A percentile compares a stretch with the other conserved stretches of the same genome.
These are phyloP conservation scores for Dissophora ornata DNA, from an alignment of 192 early-diverging fungal genomes.

Conservation along the genomic window DNA sequence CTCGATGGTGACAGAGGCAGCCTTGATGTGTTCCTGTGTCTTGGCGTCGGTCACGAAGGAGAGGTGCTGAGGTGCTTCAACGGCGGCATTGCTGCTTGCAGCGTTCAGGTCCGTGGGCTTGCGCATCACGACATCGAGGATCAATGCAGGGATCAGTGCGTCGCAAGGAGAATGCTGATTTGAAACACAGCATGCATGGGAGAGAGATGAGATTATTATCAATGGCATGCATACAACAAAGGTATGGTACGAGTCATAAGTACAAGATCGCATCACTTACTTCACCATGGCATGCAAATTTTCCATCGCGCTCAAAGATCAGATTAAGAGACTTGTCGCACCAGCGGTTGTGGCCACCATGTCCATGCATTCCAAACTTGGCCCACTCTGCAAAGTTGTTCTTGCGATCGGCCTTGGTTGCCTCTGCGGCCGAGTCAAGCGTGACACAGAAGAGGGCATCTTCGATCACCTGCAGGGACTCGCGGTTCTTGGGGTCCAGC, in stretches of 20 bases:
- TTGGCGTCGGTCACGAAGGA: conserved; percentile 52
- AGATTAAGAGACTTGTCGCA: conserved; percentile 85
- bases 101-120: conserved; percentile 53
- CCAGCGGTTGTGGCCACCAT: conserved; percentile 88
- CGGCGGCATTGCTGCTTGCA: conserved; percentile 28
- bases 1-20: conserved; percentile 65
- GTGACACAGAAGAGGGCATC: conserved; percentile 78
- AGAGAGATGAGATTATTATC: no score
- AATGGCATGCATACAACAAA: no score
- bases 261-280: no score
- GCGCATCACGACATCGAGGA: conserved; percentile 62
- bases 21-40: conserved; percentile 44
- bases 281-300: conserved; percentile 70
- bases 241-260: no score
- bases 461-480: conserved; percentile 73
- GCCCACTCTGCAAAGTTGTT: conserved; percentile 59
- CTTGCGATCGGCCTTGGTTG: conserved; percentile 36
- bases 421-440: conserved; percentile 65
- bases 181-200: no score
- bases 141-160: conserved; percentile 77
- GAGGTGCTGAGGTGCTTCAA: conserved; percentile 39
- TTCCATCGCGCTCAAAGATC: conserved; percentile 79
- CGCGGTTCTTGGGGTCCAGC: conserved; percentile 68
- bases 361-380: conserved; percentile 68
- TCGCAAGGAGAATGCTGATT: conserved; percentile 84